Evolutionary conservation across 78 protist species (phyloP).

Genomic region (Dictyostelium citrinum): DNA sequence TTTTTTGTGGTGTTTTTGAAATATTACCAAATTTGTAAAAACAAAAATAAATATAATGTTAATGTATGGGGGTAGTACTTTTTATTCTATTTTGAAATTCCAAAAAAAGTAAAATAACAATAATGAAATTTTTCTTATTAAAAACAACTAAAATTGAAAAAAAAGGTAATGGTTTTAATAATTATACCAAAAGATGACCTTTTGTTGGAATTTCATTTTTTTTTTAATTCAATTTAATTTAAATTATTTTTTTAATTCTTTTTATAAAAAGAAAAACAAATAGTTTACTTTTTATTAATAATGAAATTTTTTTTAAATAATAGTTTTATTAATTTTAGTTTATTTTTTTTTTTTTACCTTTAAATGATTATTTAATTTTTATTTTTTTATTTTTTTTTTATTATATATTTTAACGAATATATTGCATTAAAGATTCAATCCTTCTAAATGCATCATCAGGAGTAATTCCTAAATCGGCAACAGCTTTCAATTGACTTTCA

Average conservation of each 20-base stretch:
- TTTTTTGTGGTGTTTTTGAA: not conserved
- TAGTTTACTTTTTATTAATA: too few relatives aligned
- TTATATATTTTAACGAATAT: constrained; percentile 8
- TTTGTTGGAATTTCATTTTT: too few relatives aligned
- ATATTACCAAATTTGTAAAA: not conserved
- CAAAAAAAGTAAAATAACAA: not conserved
- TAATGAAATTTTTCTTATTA: too few relatives aligned
- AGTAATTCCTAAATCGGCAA: constrained; percentile 25
- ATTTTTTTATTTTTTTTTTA: not conserved
- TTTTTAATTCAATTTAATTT: too few relatives aligned
- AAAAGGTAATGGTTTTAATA: too few relatives aligned
- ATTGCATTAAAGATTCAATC: constrained; percentile 66
- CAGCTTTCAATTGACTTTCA: constrained; percentile 31
- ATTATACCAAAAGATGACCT: too few relatives aligned
- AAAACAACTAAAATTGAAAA: too few relatives aligned
- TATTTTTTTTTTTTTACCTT: not conserved
- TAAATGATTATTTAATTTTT: not conserved
- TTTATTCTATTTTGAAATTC: not conserved
- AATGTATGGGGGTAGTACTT: not conserved
- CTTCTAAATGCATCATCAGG: constrained; percentile 30
- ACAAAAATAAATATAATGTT: not conserved
- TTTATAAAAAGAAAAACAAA: too few relatives aligned
- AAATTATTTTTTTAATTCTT: too few relatives aligned
- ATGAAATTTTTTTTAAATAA: too few relatives aligned
- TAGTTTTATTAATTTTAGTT: not conserved